phyloP scores from a whole-genome alignment of 2,329 filamentous ascomycete species.

The Alternaria viburni region DNA sequence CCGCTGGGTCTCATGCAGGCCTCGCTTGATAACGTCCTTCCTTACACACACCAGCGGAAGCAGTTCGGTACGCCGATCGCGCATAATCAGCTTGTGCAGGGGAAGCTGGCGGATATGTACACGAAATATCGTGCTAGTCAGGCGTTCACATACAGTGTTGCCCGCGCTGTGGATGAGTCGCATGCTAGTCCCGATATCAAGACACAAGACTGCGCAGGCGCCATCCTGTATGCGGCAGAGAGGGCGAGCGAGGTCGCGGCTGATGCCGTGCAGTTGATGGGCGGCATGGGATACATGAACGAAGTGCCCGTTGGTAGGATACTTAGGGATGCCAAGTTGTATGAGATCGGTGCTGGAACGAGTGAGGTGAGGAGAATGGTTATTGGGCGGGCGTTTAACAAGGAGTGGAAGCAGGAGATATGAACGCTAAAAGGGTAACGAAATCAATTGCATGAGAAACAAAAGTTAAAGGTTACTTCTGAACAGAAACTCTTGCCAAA shows the following conservation, averaged over 20 bases:
- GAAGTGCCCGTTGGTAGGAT: constrained; percentile 90
- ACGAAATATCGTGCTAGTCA: constrained; percentile 84
- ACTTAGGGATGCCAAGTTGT: constrained; percentile 78
- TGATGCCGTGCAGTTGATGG: constrained; percentile 89
- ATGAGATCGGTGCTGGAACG: constrained; percentile 96
- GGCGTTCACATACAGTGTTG: constrained; percentile 88
- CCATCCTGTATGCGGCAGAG: constrained; percentile 92
- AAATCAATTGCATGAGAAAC: neutral
- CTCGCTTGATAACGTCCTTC: constrained; percentile 81
- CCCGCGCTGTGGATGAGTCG: constrained; percentile 71
- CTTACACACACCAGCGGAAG: constrained; percentile 85
- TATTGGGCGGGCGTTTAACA: constrained; percentile 90
- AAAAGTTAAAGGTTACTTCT: constrained; percentile 1
- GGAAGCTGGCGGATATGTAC: constrained; percentile 95
- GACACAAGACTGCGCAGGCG: constrained; percentile 92
- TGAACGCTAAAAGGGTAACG: neutral
- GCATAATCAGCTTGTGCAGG: constrained; percentile 91
- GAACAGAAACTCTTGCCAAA: neutral
- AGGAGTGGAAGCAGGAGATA: constrained; percentile 65
- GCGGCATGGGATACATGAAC: constrained; percentile 95
- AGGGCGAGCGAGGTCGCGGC: constrained; percentile 84
- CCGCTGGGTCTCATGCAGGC: constrained; percentile 96
- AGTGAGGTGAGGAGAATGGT: constrained; percentile 94
- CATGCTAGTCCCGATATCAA: constrained; percentile 64
- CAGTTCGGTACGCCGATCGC: constrained; percentile 89